Evolutionary conservation across 441 rosid genomes (phyloP), one percentile per base, ranked within the genome.

Genomic region (Capsella rubella): DNA sequence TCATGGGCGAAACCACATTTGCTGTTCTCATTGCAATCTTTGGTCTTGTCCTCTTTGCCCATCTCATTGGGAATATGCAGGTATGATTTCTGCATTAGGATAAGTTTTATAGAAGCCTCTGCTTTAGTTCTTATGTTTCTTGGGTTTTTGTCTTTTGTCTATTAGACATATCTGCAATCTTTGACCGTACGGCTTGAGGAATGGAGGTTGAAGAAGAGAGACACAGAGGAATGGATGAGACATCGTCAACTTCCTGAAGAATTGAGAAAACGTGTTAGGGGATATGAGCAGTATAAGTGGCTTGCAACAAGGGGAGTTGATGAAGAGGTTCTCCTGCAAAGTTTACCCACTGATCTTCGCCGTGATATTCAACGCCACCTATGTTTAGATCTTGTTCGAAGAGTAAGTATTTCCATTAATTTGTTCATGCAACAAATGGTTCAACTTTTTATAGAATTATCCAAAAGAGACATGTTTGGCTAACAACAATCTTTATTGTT

Each of bases 51-150:
- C 83, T 92, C 50, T 95, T 90, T 78, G 91, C 99, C 8, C 96
- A 92, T 82, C 86, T 92, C 87, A 95, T 95, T 68, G 99, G 97
- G 70, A 95, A 95, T 82, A 92, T 95, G 97, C 97, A 92, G 95
- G 99, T 86, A 87, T 50, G 73, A 6, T 58, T 31, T 62, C 5
- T 58, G 8, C 14, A 3, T 46, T 64, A 56, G 6, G 13, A 37
- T 14, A 31, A 58, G 35, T 53, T 61, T 28, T 42, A 21, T 21
- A 1, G n/a, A 31, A 39, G 15, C 35, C 8, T 73, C 15, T 29
- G 46, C n/a, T 56, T 16, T 42, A 67, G 53, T 64, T 60, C 49
- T 73, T 29, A 62, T 79, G 60, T 72, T 74, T 74, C 67, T 31
- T 71, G 46, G 54, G 32, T 34, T 54, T 21, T 63, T 72, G 10